Conservation (phyloP, 164 flowering plant species). For the Tetrastigma voinierianum region DNA sequence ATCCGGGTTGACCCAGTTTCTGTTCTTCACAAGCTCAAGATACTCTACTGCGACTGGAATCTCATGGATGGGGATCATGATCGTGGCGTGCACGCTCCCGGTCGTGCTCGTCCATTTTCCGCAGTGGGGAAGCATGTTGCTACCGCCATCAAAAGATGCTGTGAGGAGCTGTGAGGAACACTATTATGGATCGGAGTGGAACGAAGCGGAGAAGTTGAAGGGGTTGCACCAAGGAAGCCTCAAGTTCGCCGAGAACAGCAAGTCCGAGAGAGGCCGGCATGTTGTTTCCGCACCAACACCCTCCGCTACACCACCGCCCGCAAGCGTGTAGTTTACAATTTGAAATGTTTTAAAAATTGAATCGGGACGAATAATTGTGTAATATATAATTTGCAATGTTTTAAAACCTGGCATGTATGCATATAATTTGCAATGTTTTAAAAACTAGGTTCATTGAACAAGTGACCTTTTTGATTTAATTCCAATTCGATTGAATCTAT, state of each 20-base stretch:
- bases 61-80: conserved; percentile 31
- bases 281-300: conserved; percentile 18
- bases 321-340: too few species aligned
- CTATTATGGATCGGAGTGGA: conserved; percentile 32
- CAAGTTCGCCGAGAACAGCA: conserved; percentile 34
- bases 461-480: too few species aligned
- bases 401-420: too few species aligned
- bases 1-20: conserved; percentile 27
- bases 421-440: too few species aligned
- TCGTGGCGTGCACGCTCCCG: conserved; percentile 27
- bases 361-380: too few species aligned
- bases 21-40: conserved; percentile 25
- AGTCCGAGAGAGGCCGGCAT: conserved; percentile 26
- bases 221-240: conserved; percentile 33
- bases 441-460: too few species aligned
- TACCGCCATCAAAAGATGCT: conserved; percentile 17
- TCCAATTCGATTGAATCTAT: too few species aligned
- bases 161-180: conserved; percentile 20
- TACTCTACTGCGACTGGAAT: conserved; percentile 24
- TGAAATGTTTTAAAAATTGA: too few species aligned
- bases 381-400: too few species aligned
- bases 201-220: conserved; percentile 28
- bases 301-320: neutral
- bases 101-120: conserved; percentile 30
- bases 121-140: conserved; percentile 41